Conservation (phyloP, 345 rosid species). For the Salix koriyanagi region DNA sequence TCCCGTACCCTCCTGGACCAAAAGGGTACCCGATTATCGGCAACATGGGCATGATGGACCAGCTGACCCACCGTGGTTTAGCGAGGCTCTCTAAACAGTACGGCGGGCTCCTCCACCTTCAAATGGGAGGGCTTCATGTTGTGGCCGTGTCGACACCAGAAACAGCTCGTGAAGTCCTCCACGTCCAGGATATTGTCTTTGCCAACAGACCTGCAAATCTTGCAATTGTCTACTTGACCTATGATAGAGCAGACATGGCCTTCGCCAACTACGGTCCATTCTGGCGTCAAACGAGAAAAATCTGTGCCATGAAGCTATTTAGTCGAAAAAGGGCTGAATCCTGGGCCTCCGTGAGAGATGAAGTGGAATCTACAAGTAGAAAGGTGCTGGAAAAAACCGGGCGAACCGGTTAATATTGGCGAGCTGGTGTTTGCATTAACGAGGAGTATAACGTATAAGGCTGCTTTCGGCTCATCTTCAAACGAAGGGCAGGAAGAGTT, state of each 20-base stretch:
- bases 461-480: conserved; percentile 19
- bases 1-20: conserved; percentile 13
- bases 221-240: conserved; percentile 21
- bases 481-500: conserved; percentile 24
- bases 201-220: conserved; percentile 23
- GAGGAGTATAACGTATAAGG: conserved; percentile 22
- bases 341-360: conserved; percentile 24
- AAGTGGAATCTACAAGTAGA: conserved; percentile 4
- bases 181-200: conserved; percentile 20
- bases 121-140: conserved; percentile 23
- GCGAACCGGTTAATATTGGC: conserved; percentile 11
- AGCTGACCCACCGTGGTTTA: conserved; percentile 21
- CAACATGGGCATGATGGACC: conserved; percentile 20
- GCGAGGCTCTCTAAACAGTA: conserved; percentile 14
- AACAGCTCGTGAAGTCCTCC: conserved; percentile 23
- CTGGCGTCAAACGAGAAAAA: conserved; percentile 30
- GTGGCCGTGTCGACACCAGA: conserved; percentile 18
- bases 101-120: conserved; percentile 20
- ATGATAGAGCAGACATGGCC: conserved; percentile 30
- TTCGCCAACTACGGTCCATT: conserved; percentile 29
- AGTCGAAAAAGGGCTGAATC: conserved; percentile 28
- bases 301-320: conserved; percentile 27
- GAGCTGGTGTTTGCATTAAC: conserved; percentile 19
- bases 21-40: conserved; percentile 21
- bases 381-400: background rate